Evolutionary conservation across 2,329 filamentous ascomycete genomes (phyloP).

Genomic region (Polychaeton citri): DNA sequence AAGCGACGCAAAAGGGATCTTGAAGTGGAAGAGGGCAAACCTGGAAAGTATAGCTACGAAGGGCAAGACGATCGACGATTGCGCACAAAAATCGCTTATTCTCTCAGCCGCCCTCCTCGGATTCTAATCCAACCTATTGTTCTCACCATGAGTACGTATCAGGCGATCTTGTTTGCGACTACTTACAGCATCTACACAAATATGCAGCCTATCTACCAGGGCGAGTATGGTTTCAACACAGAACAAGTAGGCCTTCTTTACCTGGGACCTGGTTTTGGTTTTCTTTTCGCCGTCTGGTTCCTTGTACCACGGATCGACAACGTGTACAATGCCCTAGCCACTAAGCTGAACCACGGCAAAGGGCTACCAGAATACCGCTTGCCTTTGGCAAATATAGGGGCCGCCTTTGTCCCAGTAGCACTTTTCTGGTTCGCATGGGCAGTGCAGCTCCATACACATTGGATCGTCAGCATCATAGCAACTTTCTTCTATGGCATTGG

Average conservation of each 20-base stretch:
- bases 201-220: slow-evolving; percentile 33
- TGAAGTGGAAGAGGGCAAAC: slow-evolving; percentile 22
- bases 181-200: slow-evolving; percentile 37
- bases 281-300: slow-evolving; percentile 32
- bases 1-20: slow-evolving; percentile 20
- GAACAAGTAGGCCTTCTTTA: slow-evolving; percentile 34
- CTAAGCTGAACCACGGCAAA: slow-evolving; percentile 25
- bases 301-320: slow-evolving; percentile 34
- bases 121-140: slow-evolving; percentile 35
- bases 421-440: slow-evolving; percentile 34
- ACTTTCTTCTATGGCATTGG: slow-evolving; percentile 39
- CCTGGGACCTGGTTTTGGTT: slow-evolving; percentile 31
- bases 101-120: slow-evolving; percentile 26
- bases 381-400: slow-evolving; percentile 33
- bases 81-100: slow-evolving; percentile 22
- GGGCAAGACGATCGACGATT: slow-evolving; percentile 29
- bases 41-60: slow-evolving; percentile 28
- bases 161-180: slow-evolving; percentile 34
- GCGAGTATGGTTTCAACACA: slow-evolving; percentile 31
- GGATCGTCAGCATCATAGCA: slow-evolving; percentile 27
- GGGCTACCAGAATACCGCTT: slow-evolving; percentile 30
- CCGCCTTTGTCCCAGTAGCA: slow-evolving; percentile 28
- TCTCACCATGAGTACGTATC: slow-evolving; percentile 32
- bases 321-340: slow-evolving; percentile 32
- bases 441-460: slow-evolving; percentile 27